Conservation (phyloP, 257 asterid species). For the Leonotis leonurus region DNA sequence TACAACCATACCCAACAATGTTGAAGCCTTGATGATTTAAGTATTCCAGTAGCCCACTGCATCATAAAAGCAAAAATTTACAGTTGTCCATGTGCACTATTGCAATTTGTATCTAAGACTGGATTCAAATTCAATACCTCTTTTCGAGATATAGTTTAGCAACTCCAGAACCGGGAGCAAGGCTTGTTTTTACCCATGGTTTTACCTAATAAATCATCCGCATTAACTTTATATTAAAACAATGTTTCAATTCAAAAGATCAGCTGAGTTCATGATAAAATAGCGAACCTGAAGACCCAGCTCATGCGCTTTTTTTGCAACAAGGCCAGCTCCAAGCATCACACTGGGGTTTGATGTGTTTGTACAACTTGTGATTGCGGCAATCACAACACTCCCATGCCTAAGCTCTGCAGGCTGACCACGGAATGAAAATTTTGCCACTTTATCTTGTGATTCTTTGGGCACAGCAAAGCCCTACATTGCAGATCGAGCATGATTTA, state of each 20-base stretch:
- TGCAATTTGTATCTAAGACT: neutral
- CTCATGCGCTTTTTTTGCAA: constrained; percentile 84
- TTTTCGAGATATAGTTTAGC: constrained; percentile 67
- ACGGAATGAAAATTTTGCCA: constrained; percentile 65
- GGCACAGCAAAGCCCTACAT: constrained; percentile 89
- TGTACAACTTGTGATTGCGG: constrained; percentile 96
- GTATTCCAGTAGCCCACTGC: constrained; percentile 79
- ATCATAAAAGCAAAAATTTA: constrained; percentile 12
- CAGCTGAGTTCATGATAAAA: neutral
- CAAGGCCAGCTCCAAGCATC: constrained; percentile 96
- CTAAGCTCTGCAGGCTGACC: constrained; percentile 90
- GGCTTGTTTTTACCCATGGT: constrained; percentile 98
- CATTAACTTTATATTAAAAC: constrained; percentile 13
- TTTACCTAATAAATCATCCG: constrained; percentile 51
- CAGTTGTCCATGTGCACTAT: neutral
- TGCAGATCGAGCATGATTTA: constrained; percentile 1
- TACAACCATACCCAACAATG: constrained; percentile 93
- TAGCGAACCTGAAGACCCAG: constrained; percentile 68
- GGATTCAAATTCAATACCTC: constrained; percentile 45
- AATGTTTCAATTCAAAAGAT: constrained; percentile 5
- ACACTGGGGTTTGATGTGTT: constrained; percentile 98
- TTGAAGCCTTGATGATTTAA: constrained; percentile 86
- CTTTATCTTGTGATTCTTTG: constrained; percentile 76
- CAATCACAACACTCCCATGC: constrained; percentile 95
- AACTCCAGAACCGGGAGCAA: constrained; percentile 97